Percentiles rank a stretch among this genome's conserved stretches.
Conservation (phyloP, 257 asterid species). For the Solanum dulcamara region DNA sequence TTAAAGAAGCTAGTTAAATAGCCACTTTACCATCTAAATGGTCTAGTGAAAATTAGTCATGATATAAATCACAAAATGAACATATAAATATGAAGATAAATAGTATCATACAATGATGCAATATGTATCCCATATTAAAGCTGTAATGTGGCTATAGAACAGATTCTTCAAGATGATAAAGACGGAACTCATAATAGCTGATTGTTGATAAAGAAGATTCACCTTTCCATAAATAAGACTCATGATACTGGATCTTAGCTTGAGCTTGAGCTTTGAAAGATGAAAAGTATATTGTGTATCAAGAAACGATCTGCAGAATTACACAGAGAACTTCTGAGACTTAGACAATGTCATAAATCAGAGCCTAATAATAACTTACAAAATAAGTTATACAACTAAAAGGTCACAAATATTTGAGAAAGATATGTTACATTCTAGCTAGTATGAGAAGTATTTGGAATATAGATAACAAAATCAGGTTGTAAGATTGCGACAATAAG, state of each 20-base stretch:
- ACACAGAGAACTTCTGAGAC: not conserved
- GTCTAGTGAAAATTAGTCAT: not conserved
- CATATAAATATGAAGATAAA: not conserved
- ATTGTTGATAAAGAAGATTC: not conserved
- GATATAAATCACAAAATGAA: not conserved
- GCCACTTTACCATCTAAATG: not conserved
- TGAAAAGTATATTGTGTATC: slow-evolving; percentile 83
- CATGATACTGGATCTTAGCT: slow-evolving; percentile 84
- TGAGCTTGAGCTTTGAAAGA: slow-evolving; percentile 75
- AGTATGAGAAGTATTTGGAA: not conserved
- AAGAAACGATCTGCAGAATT: slow-evolving; percentile 76
- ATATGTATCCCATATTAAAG: not conserved
- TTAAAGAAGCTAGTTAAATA: not conserved
- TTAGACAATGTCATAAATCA: not conserved
- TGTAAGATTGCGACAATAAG: not conserved
- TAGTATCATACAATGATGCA: not conserved
- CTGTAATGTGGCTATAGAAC: not conserved
- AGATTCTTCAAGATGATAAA: not conserved
- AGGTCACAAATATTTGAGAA: not conserved
- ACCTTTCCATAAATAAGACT: slow-evolving; percentile 83
- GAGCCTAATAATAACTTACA: not conserved
- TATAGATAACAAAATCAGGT: not conserved
- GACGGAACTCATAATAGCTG: not conserved
- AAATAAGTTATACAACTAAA: not conserved
- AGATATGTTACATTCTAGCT: not conserved